Evolutionary conservation across 805 yeast genomes (phyloP).

Genomic region (Tetrapisispora iriomotensis): DNA sequence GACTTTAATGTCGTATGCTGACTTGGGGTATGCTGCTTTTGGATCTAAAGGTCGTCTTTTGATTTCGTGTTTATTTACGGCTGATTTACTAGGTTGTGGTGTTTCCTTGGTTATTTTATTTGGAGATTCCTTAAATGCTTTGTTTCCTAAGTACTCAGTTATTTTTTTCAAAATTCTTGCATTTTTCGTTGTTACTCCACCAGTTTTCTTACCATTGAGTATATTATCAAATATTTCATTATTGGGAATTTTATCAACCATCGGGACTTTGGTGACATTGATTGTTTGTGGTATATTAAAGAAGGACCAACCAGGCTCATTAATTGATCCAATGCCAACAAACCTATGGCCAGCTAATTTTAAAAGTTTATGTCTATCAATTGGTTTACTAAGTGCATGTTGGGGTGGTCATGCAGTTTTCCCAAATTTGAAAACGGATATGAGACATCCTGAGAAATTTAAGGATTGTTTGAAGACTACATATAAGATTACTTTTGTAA

Average conservation of each 20-base stretch:
- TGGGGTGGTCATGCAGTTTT: constrained; percentile 82
- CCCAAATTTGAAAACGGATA: constrained; percentile 63
- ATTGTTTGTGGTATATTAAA: constrained; percentile 56
- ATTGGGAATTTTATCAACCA: constrained; percentile 62
- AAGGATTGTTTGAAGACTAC: constrained; percentile 44
- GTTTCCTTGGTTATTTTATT: constrained; percentile 73
- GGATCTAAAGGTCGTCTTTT: constrained; percentile 67
- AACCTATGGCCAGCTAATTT: constrained; percentile 51
- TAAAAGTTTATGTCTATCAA: constrained; percentile 44
- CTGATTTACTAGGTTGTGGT: constrained; percentile 74
- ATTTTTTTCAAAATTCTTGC: constrained; percentile 56
- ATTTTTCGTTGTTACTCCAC: constrained; percentile 66
- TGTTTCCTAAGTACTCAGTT: constrained; percentile 44
- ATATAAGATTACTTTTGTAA: constrained; percentile 47
- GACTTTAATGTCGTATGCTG: constrained; percentile 79
- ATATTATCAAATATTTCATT: constrained; percentile 59
- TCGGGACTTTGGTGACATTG: constrained; percentile 50
- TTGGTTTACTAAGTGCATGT: constrained; percentile 67
- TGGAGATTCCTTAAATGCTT: constrained; percentile 73
- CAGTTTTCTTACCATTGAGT: constrained; percentile 69
- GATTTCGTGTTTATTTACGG: constrained; percentile 62
- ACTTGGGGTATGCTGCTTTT: constrained; percentile 76
- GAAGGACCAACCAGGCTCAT: constrained; percentile 60
- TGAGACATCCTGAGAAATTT: constrained; percentile 56
- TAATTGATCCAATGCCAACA: constrained; percentile 53